Conservation (phyloP, 2,329 filamentous ascomycete genomes). For the Huntiella savannae region DNA sequence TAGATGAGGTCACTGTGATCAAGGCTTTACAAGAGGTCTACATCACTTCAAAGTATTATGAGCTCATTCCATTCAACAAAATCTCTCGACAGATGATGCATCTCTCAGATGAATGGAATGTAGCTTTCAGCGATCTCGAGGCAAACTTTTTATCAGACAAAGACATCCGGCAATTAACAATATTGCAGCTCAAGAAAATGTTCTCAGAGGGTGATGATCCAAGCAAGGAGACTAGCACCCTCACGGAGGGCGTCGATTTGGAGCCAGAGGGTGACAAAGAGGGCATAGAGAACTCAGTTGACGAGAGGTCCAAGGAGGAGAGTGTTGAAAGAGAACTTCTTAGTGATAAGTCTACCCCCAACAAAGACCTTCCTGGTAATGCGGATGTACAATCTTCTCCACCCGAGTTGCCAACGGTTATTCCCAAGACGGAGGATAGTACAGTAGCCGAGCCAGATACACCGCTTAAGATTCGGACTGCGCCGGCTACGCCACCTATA, state of each 20-base stretch:
- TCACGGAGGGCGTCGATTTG: conserved; percentile 33
- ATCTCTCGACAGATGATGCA: conserved; percentile 82
- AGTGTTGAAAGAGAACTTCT: neutral
- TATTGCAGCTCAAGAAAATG: conserved; percentile 82
- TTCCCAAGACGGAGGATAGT: neutral
- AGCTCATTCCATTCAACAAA: conserved; percentile 82
- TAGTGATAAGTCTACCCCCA: neutral
- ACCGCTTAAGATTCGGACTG: neutral
- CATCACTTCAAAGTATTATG: conserved; percentile 86
- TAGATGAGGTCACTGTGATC: conserved; percentile 59
- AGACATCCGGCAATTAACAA: conserved; percentile 80
- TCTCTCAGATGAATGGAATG: conserved; percentile 85
- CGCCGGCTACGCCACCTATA: neutral
- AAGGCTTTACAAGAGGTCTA: conserved; percentile 75
- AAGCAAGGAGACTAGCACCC: conserved; percentile 53
- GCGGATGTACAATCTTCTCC: too few relatives aligned
- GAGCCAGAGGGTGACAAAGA: neutral
- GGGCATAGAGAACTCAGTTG: neutral
- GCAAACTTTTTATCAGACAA: conserved; percentile 89
- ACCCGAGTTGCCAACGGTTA: neutral
- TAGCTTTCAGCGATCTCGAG: conserved; percentile 77
- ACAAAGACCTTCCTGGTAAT: too few relatives aligned
- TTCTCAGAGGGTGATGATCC: conserved; percentile 62
- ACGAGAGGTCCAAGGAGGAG: neutral
- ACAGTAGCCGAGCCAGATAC: neutral